phyloP scores from a whole-genome alignment of 768 basidiomycete genomes.

The Pleurotus platypus region DNA sequence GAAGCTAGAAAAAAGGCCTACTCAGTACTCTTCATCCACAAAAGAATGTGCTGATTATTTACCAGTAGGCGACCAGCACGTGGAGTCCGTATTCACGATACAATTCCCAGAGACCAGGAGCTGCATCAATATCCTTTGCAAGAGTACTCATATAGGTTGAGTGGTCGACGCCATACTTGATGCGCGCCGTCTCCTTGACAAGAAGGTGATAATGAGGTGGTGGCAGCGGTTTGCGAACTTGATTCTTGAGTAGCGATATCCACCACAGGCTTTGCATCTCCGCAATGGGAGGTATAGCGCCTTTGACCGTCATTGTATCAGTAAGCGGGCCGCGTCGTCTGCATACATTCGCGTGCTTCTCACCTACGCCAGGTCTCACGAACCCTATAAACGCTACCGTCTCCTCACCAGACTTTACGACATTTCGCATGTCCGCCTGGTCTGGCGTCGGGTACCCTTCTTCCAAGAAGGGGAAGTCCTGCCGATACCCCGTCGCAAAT shows the following conservation, averaged over 20 bases:
- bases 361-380: conserved; percentile 55
- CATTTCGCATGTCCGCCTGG: conserved; percentile 41
- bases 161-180: conserved; percentile 61
- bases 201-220: conserved; percentile 53
- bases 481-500: conserved; percentile 46
- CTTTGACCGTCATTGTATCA: conserved; percentile 17
- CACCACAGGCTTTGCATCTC: conserved; percentile 61
- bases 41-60: conserved; percentile 11
- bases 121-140: conserved; percentile 53
- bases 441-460: conserved; percentile 34
- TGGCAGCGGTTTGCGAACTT: conserved; percentile 37
- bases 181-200: conserved; percentile 43
- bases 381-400: conserved; percentile 54
- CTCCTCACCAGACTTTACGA: conserved; percentile 39
- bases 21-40: background rate
- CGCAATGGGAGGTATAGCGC: conserved; percentile 55
- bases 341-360: conserved; percentile 7
- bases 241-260: conserved; percentile 44
- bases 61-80: conserved; percentile 53
- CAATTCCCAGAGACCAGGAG: conserved; percentile 44
- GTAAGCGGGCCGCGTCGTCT: too few species aligned
- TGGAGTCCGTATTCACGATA: conserved; percentile 48
- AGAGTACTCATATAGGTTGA: conserved; percentile 53
- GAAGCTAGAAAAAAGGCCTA: conserved; percentile 30
- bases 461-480: conserved; percentile 40